Conservation (phyloP, 179 eudicot genomes). For the Beta corolliflora region DNA sequence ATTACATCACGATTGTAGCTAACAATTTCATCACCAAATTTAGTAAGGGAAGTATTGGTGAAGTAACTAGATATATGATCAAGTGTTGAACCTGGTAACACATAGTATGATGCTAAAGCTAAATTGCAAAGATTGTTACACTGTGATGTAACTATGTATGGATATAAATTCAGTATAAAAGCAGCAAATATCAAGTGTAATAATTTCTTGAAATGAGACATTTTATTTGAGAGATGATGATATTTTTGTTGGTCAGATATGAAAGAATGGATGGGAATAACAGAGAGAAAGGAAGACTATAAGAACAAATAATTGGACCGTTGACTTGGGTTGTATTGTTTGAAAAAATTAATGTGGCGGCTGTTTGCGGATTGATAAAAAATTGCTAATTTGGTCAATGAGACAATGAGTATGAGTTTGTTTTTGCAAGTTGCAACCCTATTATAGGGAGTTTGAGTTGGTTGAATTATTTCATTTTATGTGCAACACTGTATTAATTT, state of each 20-base stretch:
- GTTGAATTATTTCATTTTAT: too few relatives aligned
- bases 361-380: too few relatives aligned
- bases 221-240: neutral
- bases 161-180: constrained; percentile 8
- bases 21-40: constrained; percentile 17
- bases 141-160: constrained; percentile 33
- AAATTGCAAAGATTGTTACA: constrained; percentile 39
- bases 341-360: neutral
- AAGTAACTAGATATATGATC: constrained; percentile 34
- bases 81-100: constrained; percentile 33
- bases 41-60: neutral
- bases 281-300: neutral
- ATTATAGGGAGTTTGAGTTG: too few relatives aligned
- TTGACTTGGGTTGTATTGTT: neutral
- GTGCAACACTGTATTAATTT: too few relatives aligned
- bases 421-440: too few relatives aligned
- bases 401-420: too few relatives aligned
- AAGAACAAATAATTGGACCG: neutral
- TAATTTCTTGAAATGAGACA: constrained; percentile 8
- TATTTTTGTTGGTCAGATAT: neutral
- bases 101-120: constrained; percentile 60
- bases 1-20: constrained; percentile 39
- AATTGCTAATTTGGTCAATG: too few relatives aligned
- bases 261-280: neutral
- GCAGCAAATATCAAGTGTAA: constrained; percentile 16